Evolutionary conservation across 1,139 yeast genomes (phyloP).

Genomic region (Lodderomyces parapsilosis): DNA sequence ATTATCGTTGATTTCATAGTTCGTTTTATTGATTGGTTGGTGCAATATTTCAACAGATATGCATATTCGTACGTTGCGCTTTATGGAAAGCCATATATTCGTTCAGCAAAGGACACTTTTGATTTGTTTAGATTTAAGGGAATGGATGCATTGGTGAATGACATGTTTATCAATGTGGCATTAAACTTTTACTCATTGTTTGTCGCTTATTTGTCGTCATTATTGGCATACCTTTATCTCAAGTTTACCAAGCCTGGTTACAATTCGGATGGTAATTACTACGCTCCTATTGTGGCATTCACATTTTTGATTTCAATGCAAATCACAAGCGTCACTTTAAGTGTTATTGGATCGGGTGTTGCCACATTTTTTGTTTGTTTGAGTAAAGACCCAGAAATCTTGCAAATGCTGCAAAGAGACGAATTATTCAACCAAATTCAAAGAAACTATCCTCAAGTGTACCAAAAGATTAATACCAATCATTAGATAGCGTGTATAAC

Average conservation of each 20-base stretch:
- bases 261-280: slow-evolving; percentile 62
- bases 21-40: slow-evolving; percentile 72
- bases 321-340: slow-evolving; percentile 68
- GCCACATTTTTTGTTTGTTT: slow-evolving; percentile 85
- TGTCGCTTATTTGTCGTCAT: slow-evolving; percentile 66
- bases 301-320: slow-evolving; percentile 76
- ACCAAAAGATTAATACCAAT: slow-evolving; percentile 48
- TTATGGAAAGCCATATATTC: slow-evolving; percentile 76
- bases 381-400: slow-evolving; percentile 85
- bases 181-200: slow-evolving; percentile 69
- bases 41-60: slow-evolving; percentile 84
- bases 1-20: slow-evolving; percentile 60
- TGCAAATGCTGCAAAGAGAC: slow-evolving; percentile 73
- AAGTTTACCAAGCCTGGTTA: slow-evolving; percentile 71
- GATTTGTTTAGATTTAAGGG: slow-evolving; percentile 77
- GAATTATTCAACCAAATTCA: slow-evolving; percentile 68
- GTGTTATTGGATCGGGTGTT: slow-evolving; percentile 77
- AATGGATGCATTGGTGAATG: slow-evolving; percentile 82
- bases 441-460: slow-evolving; percentile 72
- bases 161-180: slow-evolving; percentile 76
- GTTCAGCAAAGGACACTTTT: slow-evolving; percentile 82
- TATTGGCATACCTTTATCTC: slow-evolving; percentile 70
- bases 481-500: slow-evolving; percentile 20
- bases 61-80: slow-evolving; percentile 87
- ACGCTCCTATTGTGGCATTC: slow-evolving; percentile 78